Evolutionary conservation across 2,329 filamentous ascomycete species (phyloP), one percentile per base, ranked within the genome.

Genomic region (Hymenoscyphus fructigenus): DNA sequence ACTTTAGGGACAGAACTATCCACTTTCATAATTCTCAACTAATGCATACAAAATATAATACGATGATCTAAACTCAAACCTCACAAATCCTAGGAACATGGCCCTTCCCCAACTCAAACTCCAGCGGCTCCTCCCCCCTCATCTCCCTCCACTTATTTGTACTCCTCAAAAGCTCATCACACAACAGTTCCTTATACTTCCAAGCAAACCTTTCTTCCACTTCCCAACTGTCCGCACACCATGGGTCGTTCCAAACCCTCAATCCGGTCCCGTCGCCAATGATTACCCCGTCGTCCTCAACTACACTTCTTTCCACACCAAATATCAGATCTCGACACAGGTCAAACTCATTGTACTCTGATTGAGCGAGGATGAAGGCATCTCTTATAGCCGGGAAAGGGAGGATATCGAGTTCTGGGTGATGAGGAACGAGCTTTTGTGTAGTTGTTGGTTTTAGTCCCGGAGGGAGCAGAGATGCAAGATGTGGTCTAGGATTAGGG

Each of bases 171-270:
- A 81, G 60, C 38, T 81, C 77, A 0, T 67, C 64, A 60, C 79
- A 82, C 0, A 81, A 53, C 10, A 81, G 60, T 73, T 76, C 76
- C 1, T 69, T 75, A 80, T 81, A 85, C 67, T 83, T 84, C 50
- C 72, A 73, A 1, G 80, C 67, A 67, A 85, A 84, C 0, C 65
- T 63, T 9, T 77, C 75, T 0, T 77, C 82, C 1, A 80, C 74
- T 67, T 85, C 83, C 83, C 83, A 85, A 10, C 76, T 79, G 0
- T 66, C 65, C 2, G 75, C 63, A 41, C 83, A 76, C 74, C 78
- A 80, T 0, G 82, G 75, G 5, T 82, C 79, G 0, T 81, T 80
- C 83, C 82, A 85, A 1, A 84, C 79, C 14, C 84, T 74, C 1
- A 84, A 53, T 1, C 74, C 76, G 12, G 76, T 72, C 59, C 68